Base-by-base conservation (phyloP, 345 rosid genomes). In the Chamaenerion angustifolium region DNA sequence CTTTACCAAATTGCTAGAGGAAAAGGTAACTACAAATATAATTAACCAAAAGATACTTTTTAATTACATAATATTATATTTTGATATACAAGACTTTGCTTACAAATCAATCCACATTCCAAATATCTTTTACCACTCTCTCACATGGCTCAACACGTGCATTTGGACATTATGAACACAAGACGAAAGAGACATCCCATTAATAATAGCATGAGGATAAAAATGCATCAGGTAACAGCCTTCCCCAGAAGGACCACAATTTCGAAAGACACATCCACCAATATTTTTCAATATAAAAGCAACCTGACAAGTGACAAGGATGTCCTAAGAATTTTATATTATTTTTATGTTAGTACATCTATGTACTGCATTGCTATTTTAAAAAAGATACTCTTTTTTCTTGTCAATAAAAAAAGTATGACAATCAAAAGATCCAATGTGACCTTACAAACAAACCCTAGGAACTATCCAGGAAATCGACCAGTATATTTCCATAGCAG, bases 61-160 rank as follows among this genome's bases (percentile, higher is more conserved):
- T n/a, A 45, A 15, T 45, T 15, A 15, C 6, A 16, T 10, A 1
- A 23, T 8, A 46, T 46, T n/a, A n/a, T 10, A 10, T 16, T 13
- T 45, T 12, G 19, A 14, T 45, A 17, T 6, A 16, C 3, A 17
- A 0, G 49, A 17, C n/a, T n/a, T n/a, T n/a, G n/a, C 55, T n/a
- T 51, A 51, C 35, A 51, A 42, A 51, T 46, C 25, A 11, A 16
- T 46, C 12, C 25, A 46, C 10, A 23, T 14, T 15, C 17, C 19
- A 14, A 8, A 45, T 3, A 21, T 12, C 16, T 15, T 17, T 10
- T 45, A 4, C 16, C 10, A 14, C 46, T 37, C 40, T 10, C 6
- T 41, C 60, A 56, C 60, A 23, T 18, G 60, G 37, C 18, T 14
- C 35, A 1, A 25, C 53, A 37, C 60, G 52, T 56, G 60, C 27